These are phyloP conservation scores for Verticillium zaregamsianum DNA, from an alignment of 2,329 filamentous ascomycete genomes.

Conservation along the genomic window DNA sequence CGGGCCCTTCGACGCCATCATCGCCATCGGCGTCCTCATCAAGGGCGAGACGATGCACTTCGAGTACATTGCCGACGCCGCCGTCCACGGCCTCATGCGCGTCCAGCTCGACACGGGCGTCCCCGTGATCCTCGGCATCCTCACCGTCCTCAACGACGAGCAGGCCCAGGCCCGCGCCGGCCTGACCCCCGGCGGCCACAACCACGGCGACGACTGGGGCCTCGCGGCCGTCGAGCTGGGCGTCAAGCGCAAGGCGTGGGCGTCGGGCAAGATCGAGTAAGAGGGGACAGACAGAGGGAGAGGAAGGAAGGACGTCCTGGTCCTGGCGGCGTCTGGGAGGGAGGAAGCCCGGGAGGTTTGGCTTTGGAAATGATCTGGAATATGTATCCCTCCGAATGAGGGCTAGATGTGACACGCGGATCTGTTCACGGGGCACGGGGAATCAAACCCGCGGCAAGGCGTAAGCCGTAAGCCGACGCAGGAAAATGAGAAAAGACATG, in stretches of 20 bases:
- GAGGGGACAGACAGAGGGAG: constrained; percentile 3
- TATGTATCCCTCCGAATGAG: too few relatives aligned
- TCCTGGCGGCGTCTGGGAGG: too few relatives aligned
- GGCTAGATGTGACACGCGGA: too few relatives aligned
- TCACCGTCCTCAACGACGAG: constrained; percentile 84
- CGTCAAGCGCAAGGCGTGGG: constrained; percentile 81
- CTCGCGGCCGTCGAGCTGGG: constrained; percentile 91
- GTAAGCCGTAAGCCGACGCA: too few relatives aligned
- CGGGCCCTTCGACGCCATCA: constrained; percentile 83
- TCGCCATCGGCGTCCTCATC: constrained; percentile 93
- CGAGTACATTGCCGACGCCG: constrained; percentile 93
- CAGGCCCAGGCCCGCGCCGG: constrained; percentile 85
- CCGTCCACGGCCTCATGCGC: constrained; percentile 89
- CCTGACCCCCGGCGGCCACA: constrained; percentile 65
- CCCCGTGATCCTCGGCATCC: constrained; percentile 85
- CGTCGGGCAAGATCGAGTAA: constrained; percentile 58
- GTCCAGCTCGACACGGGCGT: constrained; percentile 85
- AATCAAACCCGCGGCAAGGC: too few relatives aligned
- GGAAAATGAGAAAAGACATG: too few relatives aligned
- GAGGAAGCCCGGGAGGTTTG: too few relatives aligned
- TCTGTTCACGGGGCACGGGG: too few relatives aligned
- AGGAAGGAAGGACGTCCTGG: background rate
- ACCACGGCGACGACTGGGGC: constrained; percentile 97
- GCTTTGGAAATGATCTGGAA: too few relatives aligned
- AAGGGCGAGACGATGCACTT: constrained; percentile 99